These are phyloP conservation scores for Auricularia heimuer DNA, from an alignment of 768 basidiomycete genomes.

Conservation along the genomic window DNA sequence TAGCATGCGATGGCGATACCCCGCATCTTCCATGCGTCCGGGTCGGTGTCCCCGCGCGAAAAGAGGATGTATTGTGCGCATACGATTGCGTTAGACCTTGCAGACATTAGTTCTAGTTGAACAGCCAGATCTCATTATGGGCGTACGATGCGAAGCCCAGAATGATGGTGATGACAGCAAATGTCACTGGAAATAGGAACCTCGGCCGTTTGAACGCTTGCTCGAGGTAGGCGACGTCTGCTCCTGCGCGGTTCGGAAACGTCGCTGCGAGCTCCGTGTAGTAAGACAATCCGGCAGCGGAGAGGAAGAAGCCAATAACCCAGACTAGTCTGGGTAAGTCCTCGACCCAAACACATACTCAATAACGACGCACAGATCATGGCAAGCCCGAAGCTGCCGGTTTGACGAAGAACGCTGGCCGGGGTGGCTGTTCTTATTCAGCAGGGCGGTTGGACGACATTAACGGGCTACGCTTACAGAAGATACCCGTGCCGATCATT, in stretches of 20 bases:
- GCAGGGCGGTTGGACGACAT: neutral
- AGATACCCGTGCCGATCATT: neutral
- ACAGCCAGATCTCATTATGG: neutral
- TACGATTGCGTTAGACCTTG: conserved; percentile 13
- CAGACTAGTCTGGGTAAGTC: neutral
- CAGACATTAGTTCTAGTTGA: neutral
- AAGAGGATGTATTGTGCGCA: conserved; percentile 19
- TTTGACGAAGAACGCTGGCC: neutral
- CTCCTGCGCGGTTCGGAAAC: neutral
- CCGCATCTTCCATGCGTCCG: conserved; percentile 13
- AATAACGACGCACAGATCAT: neutral
- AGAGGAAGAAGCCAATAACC: neutral
- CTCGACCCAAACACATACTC: too few relatives aligned
- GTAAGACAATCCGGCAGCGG: neutral
- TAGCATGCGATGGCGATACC: conserved; percentile 9
- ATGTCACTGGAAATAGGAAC: neutral
- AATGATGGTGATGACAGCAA: neutral
- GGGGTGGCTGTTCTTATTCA: neutral
- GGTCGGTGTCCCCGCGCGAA: conserved; percentile 12
- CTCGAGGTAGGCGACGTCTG: neutral
- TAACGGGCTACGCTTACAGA: neutral
- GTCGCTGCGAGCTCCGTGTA: neutral
- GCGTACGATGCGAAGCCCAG: neutral
- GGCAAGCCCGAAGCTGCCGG: neutral
- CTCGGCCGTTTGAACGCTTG: neutral